Conservation (phyloP, 177 flowering plant species). For the Vitis hybrid region DNA sequence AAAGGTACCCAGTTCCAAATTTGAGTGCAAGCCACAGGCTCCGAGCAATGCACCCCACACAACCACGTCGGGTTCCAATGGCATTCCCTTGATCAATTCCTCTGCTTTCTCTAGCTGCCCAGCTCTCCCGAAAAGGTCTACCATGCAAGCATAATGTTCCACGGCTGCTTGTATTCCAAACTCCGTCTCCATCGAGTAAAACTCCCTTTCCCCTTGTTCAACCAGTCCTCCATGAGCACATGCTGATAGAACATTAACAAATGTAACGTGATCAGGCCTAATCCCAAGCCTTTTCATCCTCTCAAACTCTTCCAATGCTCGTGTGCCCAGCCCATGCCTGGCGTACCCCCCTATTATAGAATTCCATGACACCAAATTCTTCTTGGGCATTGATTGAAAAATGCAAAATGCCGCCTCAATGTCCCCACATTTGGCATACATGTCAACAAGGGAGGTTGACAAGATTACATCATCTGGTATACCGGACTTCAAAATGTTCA, state of each 20-base stretch:
- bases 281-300: conserved; percentile 13
- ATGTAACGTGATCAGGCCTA: conserved; percentile 28
- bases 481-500: conserved; percentile 15
- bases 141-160: conserved; percentile 57
- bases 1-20: conserved; percentile 27
- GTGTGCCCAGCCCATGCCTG: conserved; percentile 23
- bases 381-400: conserved; percentile 12
- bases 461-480: conserved; percentile 13
- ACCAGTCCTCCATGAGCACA: conserved; percentile 29
- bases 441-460: conserved; percentile 25
- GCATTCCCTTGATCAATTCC: conserved; percentile 38
- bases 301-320: conserved; percentile 24
- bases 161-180: conserved; percentile 28
- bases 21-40: conserved; percentile 45
- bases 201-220: conserved; percentile 25
- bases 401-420: conserved; percentile 15
- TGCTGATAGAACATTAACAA: conserved; percentile 21
- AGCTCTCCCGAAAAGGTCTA: conserved; percentile 45
- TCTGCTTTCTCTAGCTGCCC: conserved; percentile 45
- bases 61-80: conserved; percentile 37
- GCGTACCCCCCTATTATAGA: conserved; percentile 28
- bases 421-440: conserved; percentile 34
- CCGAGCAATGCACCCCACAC: conserved; percentile 58
- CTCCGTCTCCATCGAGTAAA: conserved; percentile 25
- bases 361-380: conserved; percentile 27